These are phyloP conservation scores for Cubamyces sp. DNA, from an alignment of 768 basidiomycete genomes.

Conservation along the genomic window DNA sequence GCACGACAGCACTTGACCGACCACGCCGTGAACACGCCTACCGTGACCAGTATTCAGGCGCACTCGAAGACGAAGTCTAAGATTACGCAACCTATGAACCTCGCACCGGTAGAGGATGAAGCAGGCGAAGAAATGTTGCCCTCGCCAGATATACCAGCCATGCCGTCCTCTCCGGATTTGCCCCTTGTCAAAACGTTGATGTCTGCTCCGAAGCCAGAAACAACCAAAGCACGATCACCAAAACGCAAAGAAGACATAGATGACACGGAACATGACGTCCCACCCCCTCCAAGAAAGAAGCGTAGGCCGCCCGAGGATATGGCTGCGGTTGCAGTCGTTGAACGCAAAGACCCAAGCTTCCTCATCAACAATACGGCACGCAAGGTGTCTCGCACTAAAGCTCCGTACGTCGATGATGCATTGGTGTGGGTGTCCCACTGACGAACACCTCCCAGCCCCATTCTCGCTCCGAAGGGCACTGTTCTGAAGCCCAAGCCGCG, in stretches of 20 bases:
- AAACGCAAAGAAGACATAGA: background rate
- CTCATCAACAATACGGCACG: background rate
- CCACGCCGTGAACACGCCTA: too few relatives aligned
- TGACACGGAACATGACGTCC: background rate
- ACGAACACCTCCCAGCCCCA: background rate
- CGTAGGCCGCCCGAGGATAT: background rate
- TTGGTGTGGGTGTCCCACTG: background rate
- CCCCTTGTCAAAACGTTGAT: background rate
- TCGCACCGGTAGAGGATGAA: background rate
- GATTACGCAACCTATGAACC: too few relatives aligned
- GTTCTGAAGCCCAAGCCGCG: conserved; percentile 21
- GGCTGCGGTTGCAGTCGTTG: too few relatives aligned
- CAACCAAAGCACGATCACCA: background rate
- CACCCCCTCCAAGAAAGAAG: background rate
- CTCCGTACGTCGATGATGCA: background rate
- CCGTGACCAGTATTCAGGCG: too few relatives aligned
- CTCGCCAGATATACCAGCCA: too few relatives aligned
- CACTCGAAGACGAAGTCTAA: too few relatives aligned
- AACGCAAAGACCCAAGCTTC: background rate
- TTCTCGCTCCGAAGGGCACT: conserved; percentile 10
- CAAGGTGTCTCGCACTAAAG: background rate
- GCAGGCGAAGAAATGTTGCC: background rate
- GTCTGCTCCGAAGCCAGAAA: too few relatives aligned
- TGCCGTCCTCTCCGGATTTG: background rate
- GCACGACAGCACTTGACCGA: too few relatives aligned